Base-by-base conservation (phyloP, 2,329 filamentous ascomycete genomes). In the Didymella lethalis region DNA sequence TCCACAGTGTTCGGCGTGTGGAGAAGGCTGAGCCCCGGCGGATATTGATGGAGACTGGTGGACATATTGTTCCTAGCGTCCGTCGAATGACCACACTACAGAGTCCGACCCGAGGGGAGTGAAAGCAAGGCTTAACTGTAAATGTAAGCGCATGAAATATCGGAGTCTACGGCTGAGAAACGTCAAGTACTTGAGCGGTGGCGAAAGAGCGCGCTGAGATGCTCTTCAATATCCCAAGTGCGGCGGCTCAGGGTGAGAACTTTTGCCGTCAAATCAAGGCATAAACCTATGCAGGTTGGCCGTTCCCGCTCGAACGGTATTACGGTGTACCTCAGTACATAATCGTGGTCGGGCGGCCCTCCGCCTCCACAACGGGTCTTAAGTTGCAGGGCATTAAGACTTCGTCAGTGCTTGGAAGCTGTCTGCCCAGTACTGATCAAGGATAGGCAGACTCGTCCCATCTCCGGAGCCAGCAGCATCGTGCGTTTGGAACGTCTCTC, bases 1-100 rank as follows among this genome's bases (percentile, higher is more conserved):
- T 85, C 83, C 58, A 87, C 75, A 66, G 87, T 81, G 60, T 82
- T 81, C 67, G 81, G 83, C 53, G 84, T 82, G 47, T 86, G 85
- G 65, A 76, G 65, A 65, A 75, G 73, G 69, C 72, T 72, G 70
- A 74, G 75, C 40, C 68, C 69, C 62, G 71, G 70, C 55, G 70
- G 67, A 62, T 76, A 77, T 61, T 76, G 75, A 67, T 77, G 72
- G 61, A 74, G 70, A 68, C 70, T 75, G 61, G 73, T 74, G 66
- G 75, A 77, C 65, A 77, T 75, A 69, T 76, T 78, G 64, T 66
- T 71, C 66, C 67, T 73, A 70, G 69, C 64, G 66, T 59, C 68
- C 69, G 67, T 67, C 52, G 62, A 59, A 62, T 55, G 68, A 62
- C 69, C 71, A 69, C 68, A 70, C 70, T 66, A 68, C 69, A 67